Percentiles rank a stretch among this genome's conserved stretches.
Conservation (phyloP, 139 green algal genomes). For the Chlamydomonas schloesseri region DNA sequence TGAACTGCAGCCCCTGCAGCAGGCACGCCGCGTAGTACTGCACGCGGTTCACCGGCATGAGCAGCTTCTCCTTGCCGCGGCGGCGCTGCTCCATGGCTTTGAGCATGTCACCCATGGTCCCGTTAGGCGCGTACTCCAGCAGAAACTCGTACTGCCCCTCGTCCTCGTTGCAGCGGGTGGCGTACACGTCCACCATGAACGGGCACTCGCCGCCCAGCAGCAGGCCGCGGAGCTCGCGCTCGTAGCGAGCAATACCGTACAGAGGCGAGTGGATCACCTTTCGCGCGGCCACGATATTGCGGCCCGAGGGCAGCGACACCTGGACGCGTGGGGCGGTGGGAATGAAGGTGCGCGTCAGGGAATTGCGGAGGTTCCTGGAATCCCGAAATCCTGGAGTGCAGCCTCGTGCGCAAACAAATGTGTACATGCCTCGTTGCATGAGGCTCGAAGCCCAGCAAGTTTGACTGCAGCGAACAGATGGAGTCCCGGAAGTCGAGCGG, state of each 20-base stretch:
- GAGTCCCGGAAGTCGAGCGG: neutral
- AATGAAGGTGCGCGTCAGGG: no score
- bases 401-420: no score
- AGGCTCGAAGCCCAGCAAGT: no score
- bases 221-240: constrained; percentile 35
- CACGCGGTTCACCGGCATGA: constrained; percentile 28
- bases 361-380: no score
- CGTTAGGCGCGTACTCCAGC: constrained; percentile 30
- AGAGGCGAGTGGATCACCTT: constrained; percentile 41
- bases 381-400: no score
- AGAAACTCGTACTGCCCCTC: constrained; percentile 27
- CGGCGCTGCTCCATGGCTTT: constrained; percentile 46
- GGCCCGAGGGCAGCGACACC: constrained; percentile 23
- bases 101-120: constrained; percentile 34
- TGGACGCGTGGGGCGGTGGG: neutral
- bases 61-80: constrained; percentile 43
- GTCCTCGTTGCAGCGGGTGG: constrained; percentile 12
- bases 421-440: no score
- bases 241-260: constrained; percentile 28
- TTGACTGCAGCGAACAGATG: neutral
- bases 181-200: constrained; percentile 34
- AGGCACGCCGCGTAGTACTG: constrained; percentile 37
- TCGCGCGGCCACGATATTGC: constrained; percentile 16
- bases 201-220: constrained; percentile 22
- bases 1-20: constrained; percentile 23